Evolutionary conservation across 2,329 filamentous ascomycete species (phyloP), one percentile per base, ranked within the genome.

Genomic region (Endothia cerciana): DNA sequence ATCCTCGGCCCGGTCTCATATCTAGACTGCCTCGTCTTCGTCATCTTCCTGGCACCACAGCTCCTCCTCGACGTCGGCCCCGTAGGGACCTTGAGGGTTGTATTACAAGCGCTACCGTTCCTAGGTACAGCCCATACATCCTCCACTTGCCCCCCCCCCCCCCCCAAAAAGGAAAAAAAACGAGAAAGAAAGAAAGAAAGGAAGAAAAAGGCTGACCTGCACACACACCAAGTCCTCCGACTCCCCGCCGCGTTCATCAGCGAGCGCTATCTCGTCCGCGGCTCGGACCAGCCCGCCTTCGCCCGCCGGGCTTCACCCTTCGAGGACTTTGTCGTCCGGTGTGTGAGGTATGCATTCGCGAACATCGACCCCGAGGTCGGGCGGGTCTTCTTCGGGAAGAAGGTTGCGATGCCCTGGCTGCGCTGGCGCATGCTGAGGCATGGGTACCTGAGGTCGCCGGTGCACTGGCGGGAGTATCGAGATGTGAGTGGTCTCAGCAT

Each of bases 271-370:
- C 76, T 88, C 47, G 59, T 80, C 0, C 73, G 75, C 5, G 74
- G 72, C 63, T 71, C 80, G 33, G 69, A 82, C 6, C 83, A 82
- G 68, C 81, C 86, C 6, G 83, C 86, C 1, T 93, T 93, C 70
- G 85, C 89, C n/a, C 87, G 84, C 70, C 83, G 83, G 63, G 87
- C 91, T n/a, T 88, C 89, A 3, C 78, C 86, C 1, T 94, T 94
- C 73, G 91, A 94, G 75, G 91, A 94, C 73, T 76, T 93, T 53
- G 90, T 93, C 59, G 84, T 94, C 66, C 85, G 91, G 66, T 93
- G 89, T 73, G 90, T 95, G 43, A 85, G 91, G 62, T 93, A 91
- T 81, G 90, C 90, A 17, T 94, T 94, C 74, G 85, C 88, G 33
- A 85, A 86, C 68, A 87, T 94, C 69, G 89, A 90, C 2, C 83